Base-by-base conservation (phyloP, 345 rosid species). In the Toxicodendron radicans region DNA sequence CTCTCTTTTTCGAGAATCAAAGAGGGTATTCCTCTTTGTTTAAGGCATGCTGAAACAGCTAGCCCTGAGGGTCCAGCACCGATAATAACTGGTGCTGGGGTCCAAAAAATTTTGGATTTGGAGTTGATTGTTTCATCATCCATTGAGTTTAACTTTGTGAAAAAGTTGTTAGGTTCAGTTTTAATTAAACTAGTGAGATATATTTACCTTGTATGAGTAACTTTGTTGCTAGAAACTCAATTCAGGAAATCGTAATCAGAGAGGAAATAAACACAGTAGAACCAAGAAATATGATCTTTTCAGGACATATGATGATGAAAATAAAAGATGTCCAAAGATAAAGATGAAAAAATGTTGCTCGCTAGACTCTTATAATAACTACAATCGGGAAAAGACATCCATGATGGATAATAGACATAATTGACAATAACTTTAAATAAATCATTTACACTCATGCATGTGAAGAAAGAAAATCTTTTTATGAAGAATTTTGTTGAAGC, bases 21-120 rank as follows among this genome's bases (percentile, higher is more conserved):
- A 59, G 76, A 74, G 7, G 87, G 88, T 2, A 88, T 80, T 56
- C 81, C 84, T 73, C 79, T 83, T 21, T 76, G 75, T 66, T 64
- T 75, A 14, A 88, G 88, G 77, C 89, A 83, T 32, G 90, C 88
- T 1, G 87, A 83, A 27, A 81, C 78, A 7, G 89, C 89, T 71
- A 88, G 66, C 52, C 90, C 88, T 23, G 89, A 84, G 0, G 89
- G 89, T 11, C 92, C 92, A 1, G 85, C 89, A 20, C 92, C 89
- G 2, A 86, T 76, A 8, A 86, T 82, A 41, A 88, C 60, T 52
- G 88, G 85, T 51, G 84, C 87, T 2, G 66, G 75, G 1, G 78
- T 82, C 84, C 83, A 74, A 32, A 83, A 16, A 70, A 75, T 10
- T 21, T 74, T 58, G 30, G 66, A n/a, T 13, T 48, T 46, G 2